A percentile compares a stretch with the other conserved stretches of the same genome.
Conservation (phyloP, 2,329 filamentous ascomycete species). For the Pochonia chlamydosporia region DNA sequence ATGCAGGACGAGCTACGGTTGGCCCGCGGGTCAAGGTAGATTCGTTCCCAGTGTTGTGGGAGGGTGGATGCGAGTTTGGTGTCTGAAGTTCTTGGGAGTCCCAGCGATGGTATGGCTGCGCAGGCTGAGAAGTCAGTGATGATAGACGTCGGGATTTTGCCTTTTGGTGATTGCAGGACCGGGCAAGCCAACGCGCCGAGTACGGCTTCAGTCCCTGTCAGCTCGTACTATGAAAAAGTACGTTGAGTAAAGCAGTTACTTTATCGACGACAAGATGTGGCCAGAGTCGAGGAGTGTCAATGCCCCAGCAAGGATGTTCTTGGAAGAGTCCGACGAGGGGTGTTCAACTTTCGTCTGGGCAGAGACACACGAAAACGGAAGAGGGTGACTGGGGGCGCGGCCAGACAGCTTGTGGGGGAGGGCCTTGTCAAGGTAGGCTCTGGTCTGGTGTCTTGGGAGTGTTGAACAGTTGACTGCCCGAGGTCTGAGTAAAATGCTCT, state of each 20-base stretch:
- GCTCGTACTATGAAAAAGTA: background rate
- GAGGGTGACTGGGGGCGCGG: background rate
- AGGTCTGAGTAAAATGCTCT: no score
- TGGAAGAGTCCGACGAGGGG: background rate
- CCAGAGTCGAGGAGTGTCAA: background rate
- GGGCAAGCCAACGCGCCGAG: no score
- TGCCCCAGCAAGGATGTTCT: background rate
- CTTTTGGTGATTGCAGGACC: background rate
- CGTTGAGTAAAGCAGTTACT: background rate
- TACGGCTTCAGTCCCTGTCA: background rate
- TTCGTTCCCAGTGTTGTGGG: conserved; percentile 1
- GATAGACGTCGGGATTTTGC: no score
- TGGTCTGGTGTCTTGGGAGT: background rate
- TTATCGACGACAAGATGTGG: background rate
- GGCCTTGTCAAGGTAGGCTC: background rate
- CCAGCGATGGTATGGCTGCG: no score
- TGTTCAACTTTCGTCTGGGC: background rate
- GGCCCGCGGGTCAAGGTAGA: background rate
- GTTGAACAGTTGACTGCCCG: background rate
- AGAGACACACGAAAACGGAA: background rate
- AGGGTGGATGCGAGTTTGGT: conserved; percentile 2
- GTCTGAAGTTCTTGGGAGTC: background rate
- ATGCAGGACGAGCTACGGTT: background rate
- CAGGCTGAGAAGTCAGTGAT: no score
- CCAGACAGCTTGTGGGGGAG: background rate